Evolutionary conservation across 2,329 filamentous ascomycete genomes (phyloP).

Genomic region (Paecilomyces formosus): DNA sequence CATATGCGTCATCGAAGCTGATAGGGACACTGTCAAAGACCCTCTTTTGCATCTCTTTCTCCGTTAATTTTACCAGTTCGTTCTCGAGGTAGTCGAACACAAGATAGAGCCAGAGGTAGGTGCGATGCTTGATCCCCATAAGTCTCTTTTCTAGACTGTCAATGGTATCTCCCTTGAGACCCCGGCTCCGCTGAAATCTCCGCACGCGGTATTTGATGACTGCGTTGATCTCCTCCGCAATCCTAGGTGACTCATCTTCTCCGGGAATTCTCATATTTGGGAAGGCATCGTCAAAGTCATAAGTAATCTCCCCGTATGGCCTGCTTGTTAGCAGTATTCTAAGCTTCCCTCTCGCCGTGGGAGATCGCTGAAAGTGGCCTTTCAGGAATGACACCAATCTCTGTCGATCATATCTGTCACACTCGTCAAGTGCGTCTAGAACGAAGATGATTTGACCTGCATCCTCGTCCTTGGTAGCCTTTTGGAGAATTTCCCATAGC

Average conservation of each 20-base stretch:
- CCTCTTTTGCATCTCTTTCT: neutral
- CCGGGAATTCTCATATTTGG: slow-evolving; percentile 28
- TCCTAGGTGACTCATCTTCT: slow-evolving; percentile 28
- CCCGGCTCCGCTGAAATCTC: neutral
- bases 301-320: slow-evolving; percentile 23
- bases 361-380: neutral
- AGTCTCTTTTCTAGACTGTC: neutral
- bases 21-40: slow-evolving; percentile 19
- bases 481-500: slow-evolving; percentile 29
- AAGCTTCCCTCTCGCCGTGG: slow-evolving; percentile 6
- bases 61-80: neutral
- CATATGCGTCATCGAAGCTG: slow-evolving; percentile 23
- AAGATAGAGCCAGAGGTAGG: slow-evolving; percentile 33
- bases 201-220: slow-evolving; percentile 24
- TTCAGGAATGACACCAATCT: slow-evolving; percentile 9
- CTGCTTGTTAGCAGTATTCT: slow-evolving; percentile 32
- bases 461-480: slow-evolving; percentile 14
- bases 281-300: slow-evolving; percentile 14
- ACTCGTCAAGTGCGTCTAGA: slow-evolving; percentile 38
- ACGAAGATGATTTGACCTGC: slow-evolving; percentile 26
- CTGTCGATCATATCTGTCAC: slow-evolving; percentile 14
- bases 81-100: slow-evolving; percentile 23
- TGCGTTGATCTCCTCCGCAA: slow-evolving; percentile 27
- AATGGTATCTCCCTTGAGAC: neutral
- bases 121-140: slow-evolving; percentile 17